Conservation (phyloP, 352 stramenopile genomes). For the Phytophthora agathidicida region DNA sequence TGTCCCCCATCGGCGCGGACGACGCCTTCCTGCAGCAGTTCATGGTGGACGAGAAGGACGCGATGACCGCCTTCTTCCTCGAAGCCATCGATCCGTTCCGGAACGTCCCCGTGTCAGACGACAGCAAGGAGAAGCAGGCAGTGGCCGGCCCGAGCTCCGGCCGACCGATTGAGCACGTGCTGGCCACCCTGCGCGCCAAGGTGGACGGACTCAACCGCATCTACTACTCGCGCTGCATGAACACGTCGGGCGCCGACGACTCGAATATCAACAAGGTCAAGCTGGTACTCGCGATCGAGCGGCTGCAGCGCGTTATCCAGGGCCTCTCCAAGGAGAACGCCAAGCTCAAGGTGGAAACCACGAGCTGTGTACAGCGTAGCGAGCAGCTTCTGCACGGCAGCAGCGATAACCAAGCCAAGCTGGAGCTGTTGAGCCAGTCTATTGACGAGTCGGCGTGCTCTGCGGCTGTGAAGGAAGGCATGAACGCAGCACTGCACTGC, state of each 20-base stretch:
- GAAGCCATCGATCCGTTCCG: slow-evolving; percentile 70
- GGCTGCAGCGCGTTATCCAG: slow-evolving; percentile 54
- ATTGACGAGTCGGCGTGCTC: slow-evolving; percentile 27
- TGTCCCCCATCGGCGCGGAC: slow-evolving; percentile 62
- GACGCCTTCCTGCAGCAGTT: slow-evolving; percentile 49
- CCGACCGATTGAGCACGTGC: slow-evolving; percentile 40
- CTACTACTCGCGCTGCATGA: slow-evolving; percentile 71
- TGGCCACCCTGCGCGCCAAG: slow-evolving; percentile 57
- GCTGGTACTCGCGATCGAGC: slow-evolving; percentile 55
- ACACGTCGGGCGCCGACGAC: slow-evolving; percentile 30
- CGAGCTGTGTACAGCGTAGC: slow-evolving; percentile 31
- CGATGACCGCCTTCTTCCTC: slow-evolving; percentile 64
- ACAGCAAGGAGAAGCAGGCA: slow-evolving; percentile 12
- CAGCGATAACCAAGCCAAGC: not conserved
- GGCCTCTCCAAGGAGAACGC: slow-evolving; percentile 53
- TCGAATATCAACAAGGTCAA: slow-evolving; percentile 51
- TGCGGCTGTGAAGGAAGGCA: slow-evolving; percentile 27
- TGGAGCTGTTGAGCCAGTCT: slow-evolving; percentile 23
- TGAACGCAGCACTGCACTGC: slow-evolving; percentile 25
- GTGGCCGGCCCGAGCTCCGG: slow-evolving; percentile 6
- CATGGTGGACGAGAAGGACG: slow-evolving; percentile 64
- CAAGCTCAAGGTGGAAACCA: slow-evolving; percentile 41
- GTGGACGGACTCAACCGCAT: slow-evolving; percentile 59
- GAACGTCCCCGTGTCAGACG: slow-evolving; percentile 11
- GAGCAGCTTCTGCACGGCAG: slow-evolving; percentile 17